phyloP scores from a whole-genome alignment of 805 yeast genomes.

The Ogataea glucozyma region DNA sequence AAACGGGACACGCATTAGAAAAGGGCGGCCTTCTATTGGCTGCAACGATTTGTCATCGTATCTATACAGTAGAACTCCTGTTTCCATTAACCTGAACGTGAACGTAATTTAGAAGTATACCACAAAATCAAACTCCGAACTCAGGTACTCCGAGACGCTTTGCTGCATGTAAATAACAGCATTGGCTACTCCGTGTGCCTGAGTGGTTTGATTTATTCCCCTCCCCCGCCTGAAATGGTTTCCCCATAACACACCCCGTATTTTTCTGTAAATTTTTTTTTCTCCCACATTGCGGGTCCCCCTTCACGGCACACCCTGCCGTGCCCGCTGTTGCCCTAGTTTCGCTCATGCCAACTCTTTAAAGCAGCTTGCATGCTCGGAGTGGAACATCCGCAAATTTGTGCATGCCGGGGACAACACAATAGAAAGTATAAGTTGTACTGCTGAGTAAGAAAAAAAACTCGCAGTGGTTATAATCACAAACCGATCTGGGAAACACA shows the following conservation, averaged over 20 bases:
- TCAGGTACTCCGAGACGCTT: no score
- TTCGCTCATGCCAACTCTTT: not conserved
- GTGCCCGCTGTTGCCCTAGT: not conserved
- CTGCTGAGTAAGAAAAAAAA: no score
- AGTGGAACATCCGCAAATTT: constrained; percentile 3
- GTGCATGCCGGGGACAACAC: constrained; percentile 2
- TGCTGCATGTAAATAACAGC: no score
- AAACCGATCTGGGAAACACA: no score
- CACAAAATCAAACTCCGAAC: no score
- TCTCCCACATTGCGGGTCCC: not conserved
- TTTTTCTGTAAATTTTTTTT: not conserved
- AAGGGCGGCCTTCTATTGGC: constrained; percentile 3
- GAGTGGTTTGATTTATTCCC: not conserved
- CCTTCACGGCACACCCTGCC: no score
- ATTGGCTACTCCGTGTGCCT: no score
- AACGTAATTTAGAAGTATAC: no score
- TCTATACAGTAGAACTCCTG: not conserved
- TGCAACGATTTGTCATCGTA: not conserved
- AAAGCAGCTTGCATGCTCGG: constrained; percentile 3
- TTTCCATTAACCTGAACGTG: not conserved
- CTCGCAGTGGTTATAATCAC: no score
- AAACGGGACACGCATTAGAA: constrained; percentile 1
- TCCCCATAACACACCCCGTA: constrained; percentile 3
- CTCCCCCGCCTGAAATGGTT: not conserved
- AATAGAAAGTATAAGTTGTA: not conserved